A percentile compares a stretch with the other conserved stretches of the same genome.
Evolutionary conservation across 1,284 basidiomycete genomes (phyloP).

Genomic region (Psilocybe mexicana): DNA sequence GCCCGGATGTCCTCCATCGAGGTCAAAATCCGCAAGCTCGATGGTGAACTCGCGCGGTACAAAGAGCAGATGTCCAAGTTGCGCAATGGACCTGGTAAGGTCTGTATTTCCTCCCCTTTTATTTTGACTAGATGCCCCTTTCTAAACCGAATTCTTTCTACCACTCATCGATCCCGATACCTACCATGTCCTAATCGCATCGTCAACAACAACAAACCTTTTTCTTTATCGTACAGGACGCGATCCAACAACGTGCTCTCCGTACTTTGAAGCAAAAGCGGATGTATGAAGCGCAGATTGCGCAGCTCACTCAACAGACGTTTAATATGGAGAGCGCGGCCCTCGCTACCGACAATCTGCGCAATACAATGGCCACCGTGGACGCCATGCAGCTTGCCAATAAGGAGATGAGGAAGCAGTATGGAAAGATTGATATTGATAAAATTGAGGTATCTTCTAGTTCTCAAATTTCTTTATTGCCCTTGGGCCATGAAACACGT

Average conservation of each 20-base stretch:
- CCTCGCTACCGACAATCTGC: conserved; percentile 94
- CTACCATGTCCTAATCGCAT: neutral
- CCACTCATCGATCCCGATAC: neutral
- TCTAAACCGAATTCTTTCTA: neutral
- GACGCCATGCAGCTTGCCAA: conserved; percentile 98
- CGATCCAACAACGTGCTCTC: conserved; percentile 94
- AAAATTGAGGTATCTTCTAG: conserved; percentile 84
- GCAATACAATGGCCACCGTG: conserved; percentile 99
- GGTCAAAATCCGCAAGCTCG: conserved; percentile 96
- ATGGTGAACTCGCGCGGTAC: conserved; percentile 90
- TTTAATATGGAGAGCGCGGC: conserved; percentile 99
- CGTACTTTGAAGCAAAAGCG: conserved; percentile 94
- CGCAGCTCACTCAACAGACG: conserved; percentile 91
- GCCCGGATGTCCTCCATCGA: conserved; percentile 87
- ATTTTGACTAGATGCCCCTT: neutral
- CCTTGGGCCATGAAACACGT: too few relatives aligned
- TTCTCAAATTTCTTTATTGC: too few relatives aligned
- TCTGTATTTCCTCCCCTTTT: conserved; percentile 30
- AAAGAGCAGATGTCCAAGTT: conserved; percentile 97
- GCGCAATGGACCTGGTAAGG: conserved; percentile 94
- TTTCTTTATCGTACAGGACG: conserved; percentile 51
- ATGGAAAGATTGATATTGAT: conserved; percentile 96
- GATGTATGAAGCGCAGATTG: conserved; percentile 93
- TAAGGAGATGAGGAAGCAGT: conserved; percentile 96
- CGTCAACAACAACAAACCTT: neutral